Evolutionary conservation across 1,139 yeast genomes (phyloP).

Genomic region (Trichomonascaceae sp.): DNA sequence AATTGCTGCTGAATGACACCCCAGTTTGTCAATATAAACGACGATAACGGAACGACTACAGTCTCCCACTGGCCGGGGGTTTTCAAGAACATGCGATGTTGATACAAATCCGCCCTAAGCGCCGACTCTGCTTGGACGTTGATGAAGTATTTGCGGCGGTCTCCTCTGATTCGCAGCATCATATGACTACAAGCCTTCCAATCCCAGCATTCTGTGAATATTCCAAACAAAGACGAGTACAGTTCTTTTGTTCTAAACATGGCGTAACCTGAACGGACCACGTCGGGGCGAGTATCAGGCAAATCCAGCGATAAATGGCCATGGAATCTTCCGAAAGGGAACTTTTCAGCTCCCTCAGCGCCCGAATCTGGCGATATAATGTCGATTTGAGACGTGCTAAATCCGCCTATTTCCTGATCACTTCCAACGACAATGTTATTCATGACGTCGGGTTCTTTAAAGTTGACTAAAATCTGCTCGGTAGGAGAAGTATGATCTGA

Average conservation of each 20-base stretch:
- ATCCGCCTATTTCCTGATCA: conserved; percentile 75
- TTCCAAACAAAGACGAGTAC: conserved; percentile 25
- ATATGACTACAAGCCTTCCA: conserved; percentile 56
- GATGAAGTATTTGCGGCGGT: conserved; percentile 66
- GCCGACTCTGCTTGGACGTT: conserved; percentile 80
- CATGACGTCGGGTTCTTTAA: conserved; percentile 42
- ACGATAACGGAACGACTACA: conserved; percentile 67
- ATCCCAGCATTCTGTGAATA: conserved; percentile 44
- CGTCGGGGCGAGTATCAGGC: conserved; percentile 63
- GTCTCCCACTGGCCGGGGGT: conserved; percentile 82
- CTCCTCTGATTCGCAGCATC: conserved; percentile 68
- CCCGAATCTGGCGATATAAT: conserved; percentile 16
- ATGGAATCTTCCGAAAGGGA: conserved; percentile 50
- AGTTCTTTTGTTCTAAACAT: conserved; percentile 61
- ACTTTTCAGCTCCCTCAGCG: neutral
- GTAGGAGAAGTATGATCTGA: conserved; percentile 9
- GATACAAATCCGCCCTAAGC: conserved; percentile 71
- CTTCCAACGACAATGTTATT: conserved; percentile 52
- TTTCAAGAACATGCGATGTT: conserved; percentile 69
- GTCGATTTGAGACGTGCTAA: conserved; percentile 56
- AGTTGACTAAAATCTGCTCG: conserved; percentile 42
- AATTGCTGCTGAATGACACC: conserved; percentile 70
- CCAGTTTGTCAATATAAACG: conserved; percentile 77
- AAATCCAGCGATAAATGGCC: conserved; percentile 71
- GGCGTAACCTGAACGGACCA: conserved; percentile 73